These are phyloP conservation scores for Fusarium bactridioides DNA, from an alignment of 2,329 filamentous ascomycete species.

Conservation along the genomic window DNA sequence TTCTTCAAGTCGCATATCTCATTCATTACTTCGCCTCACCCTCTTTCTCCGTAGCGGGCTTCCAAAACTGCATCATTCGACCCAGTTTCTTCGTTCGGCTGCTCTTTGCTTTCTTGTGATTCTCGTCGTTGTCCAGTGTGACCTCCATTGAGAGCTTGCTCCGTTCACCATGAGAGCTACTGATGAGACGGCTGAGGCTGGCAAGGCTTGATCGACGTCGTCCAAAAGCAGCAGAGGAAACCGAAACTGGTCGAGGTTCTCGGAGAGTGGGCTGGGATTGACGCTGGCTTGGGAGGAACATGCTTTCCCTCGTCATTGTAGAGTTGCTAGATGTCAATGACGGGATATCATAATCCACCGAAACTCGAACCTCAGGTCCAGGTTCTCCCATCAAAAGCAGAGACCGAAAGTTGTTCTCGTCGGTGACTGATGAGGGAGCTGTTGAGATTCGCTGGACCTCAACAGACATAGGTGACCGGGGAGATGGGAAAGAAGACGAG, in stretches of 20 bases:
- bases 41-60: slow-evolving; percentile 62
- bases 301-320: slow-evolving; percentile 76
- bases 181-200: slow-evolving; percentile 79
- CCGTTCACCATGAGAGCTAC: slow-evolving; percentile 75
- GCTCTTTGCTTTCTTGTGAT: slow-evolving; percentile 60
- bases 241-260: slow-evolving; percentile 68
- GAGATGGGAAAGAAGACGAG: slow-evolving; percentile 74
- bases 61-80: slow-evolving; percentile 83
- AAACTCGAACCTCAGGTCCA: slow-evolving; percentile 75
- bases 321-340: slow-evolving; percentile 79
- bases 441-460: slow-evolving; percentile 78
- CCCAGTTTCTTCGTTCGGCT: slow-evolving; percentile 76
- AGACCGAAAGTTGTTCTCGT: slow-evolving; percentile 75
- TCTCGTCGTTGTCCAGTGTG: slow-evolving; percentile 61
- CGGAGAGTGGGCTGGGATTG: slow-evolving; percentile 58
- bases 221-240: slow-evolving; percentile 69
- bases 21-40: slow-evolving; percentile 37
- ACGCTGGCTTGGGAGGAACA: slow-evolving; percentile 54
- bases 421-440: slow-evolving; percentile 75
- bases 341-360: slow-evolving; percentile 73
- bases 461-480: slow-evolving; percentile 72
- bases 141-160: slow-evolving; percentile 79
- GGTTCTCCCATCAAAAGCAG: slow-evolving; percentile 74
- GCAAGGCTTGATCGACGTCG: slow-evolving; percentile 79
- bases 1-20: slow-evolving; percentile 3